Percentiles rank a stretch among this genome's conserved stretches.
phyloP scores from a whole-genome alignment of 257 asterid genomes.

The Orobanche coerulescens region DNA sequence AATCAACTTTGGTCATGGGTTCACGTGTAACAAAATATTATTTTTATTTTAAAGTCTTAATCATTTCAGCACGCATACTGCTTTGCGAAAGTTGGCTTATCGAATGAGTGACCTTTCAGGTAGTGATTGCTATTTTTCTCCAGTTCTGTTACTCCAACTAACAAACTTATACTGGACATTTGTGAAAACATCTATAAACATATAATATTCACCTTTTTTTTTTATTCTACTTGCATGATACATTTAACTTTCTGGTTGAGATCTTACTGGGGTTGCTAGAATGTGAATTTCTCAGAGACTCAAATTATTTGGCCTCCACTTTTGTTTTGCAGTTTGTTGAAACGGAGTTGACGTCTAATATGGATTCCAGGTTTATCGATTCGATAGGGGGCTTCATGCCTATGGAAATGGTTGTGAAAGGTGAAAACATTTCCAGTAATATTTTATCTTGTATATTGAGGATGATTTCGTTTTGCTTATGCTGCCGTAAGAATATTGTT shows the following conservation, averaged over 20 bases:
- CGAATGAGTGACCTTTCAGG: conserved; percentile 5
- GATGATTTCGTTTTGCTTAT: neutral
- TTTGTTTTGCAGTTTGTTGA: conserved; percentile 59
- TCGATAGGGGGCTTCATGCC: conserved; percentile 63
- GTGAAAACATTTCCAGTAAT: conserved; percentile 27
- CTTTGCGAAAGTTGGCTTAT: conserved; percentile 5
- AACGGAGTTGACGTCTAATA: conserved; percentile 59
- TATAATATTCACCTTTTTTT: neutral
- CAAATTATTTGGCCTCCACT: conserved; percentile 11
- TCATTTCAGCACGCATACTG: neutral
- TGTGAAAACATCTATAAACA: neutral
- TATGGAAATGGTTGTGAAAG: conserved; percentile 79
- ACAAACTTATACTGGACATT: neutral
- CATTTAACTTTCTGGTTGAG: neutral
- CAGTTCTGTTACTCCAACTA: neutral
- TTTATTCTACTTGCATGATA: neutral
- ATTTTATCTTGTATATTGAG: conserved; percentile 12
- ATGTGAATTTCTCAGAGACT: neutral
- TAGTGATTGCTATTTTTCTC: conserved; percentile 13
- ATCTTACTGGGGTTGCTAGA: neutral
- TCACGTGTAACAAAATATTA: neutral
- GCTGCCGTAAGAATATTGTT: conserved; percentile 8
- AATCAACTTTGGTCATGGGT: neutral
- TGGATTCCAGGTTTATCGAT: conserved; percentile 36
- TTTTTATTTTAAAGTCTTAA: neutral